Evolutionary conservation across 2,329 filamentous ascomycete genomes (phyloP), one percentile per base, ranked within the genome.

Genomic region (Dryadomyces quercus-mongolicae): DNA sequence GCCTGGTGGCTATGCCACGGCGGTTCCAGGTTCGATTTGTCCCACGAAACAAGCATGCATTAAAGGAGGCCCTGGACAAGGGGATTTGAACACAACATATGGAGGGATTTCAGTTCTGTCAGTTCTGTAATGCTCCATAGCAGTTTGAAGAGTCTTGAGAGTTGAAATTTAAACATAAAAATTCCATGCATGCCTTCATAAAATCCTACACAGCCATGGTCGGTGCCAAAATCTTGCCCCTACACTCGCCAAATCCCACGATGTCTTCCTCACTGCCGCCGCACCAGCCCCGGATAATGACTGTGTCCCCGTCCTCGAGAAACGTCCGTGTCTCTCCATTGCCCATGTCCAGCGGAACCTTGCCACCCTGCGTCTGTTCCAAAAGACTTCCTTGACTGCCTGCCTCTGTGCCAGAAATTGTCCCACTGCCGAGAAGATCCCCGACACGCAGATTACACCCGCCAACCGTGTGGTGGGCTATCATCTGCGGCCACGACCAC

Each of bases 401-500:
- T 0, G 54, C 55, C 1, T 62, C 67, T 2, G 70, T 66, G 3
- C 73, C 73, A 60, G 72, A 75, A 61, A 93, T 92, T 1, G 88
- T 93, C 2, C 88, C 88, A 1, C 84, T 88, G 2, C 86, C 88
- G 12, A 94, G 69, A 40, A 93, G 66, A 63, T 94, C 88, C 45
- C 88, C 88, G 0, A 82, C 75, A 2, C 81, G 77, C 68, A 93
- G 76, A 8, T 84, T 82, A 66, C 88, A 93, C 5, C 88, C 88
- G 0, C 82, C 85, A 55, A 88, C 77, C 3, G 84, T 84, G 66
- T 93, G 88, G 67, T 93, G 88, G 0, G 87, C 79, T 36, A 93
- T 71, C 86, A 92, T 91, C 64, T 93, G 88, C 1, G 85, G 78
- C 70, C 89, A 93, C 0, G 86, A 91, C 76, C 82, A 94, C 1